Conservation (phyloP, 148 eudicot species). For the Selenicereus undatus region DNA sequence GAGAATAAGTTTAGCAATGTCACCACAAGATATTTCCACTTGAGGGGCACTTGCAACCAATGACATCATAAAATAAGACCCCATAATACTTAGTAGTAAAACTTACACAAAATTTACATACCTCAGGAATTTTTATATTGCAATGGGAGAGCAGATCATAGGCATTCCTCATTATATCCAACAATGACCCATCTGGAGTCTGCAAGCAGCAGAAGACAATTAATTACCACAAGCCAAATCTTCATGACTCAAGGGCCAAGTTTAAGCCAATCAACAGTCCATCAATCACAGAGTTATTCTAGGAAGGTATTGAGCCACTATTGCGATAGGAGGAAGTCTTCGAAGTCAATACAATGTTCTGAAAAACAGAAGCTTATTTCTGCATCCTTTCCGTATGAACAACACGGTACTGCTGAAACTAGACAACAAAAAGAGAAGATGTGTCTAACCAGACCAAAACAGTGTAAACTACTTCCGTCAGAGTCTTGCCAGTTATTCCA, state of each 20-base stretch:
- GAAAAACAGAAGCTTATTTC: too few relatives aligned
- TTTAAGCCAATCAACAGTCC: constrained; percentile 3
- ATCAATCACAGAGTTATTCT: too few relatives aligned
- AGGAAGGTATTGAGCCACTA: too few relatives aligned
- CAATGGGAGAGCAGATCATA: constrained; percentile 81
- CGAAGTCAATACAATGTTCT: too few relatives aligned
- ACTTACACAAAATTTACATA: constrained; percentile 26
- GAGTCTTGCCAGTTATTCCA: too few relatives aligned
- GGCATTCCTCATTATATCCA: constrained; percentile 86
- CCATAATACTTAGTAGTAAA: not conserved
- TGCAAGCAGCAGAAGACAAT: constrained; percentile 36
- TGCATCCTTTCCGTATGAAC: too few relatives aligned
- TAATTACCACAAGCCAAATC: not conserved
- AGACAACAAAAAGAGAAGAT: too few relatives aligned
- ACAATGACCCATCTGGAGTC: constrained; percentile 97
- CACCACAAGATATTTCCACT: not conserved
- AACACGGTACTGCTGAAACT: too few relatives aligned
- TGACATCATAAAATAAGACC: not conserved
- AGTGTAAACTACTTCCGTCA: too few relatives aligned
- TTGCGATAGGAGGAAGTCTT: too few relatives aligned
- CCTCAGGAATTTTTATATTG: constrained; percentile 68
- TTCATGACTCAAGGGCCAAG: not conserved
- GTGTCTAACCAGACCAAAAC: too few relatives aligned
- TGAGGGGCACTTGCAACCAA: not conserved
- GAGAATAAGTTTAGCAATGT: not conserved